phyloP scores from a whole-genome alignment of 805 yeast genomes.

The Nakazawaea holstii region DNA sequence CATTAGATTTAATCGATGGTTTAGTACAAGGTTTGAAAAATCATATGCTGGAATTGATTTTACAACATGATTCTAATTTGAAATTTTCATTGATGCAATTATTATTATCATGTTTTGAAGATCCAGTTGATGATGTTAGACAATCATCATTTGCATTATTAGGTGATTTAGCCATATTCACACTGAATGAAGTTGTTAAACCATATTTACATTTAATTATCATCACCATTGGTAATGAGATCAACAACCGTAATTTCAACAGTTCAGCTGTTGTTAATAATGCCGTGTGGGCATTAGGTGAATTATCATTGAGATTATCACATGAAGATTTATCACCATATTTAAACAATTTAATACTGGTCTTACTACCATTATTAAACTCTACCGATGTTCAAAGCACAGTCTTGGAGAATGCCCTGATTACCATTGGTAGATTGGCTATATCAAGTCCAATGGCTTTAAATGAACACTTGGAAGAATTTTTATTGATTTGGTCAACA shows the following conservation, averaged over 20 bases:
- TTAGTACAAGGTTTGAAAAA: slow-evolving; percentile 81
- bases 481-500: slow-evolving; percentile 65
- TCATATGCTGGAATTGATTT: slow-evolving; percentile 52
- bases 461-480: slow-evolving; percentile 52
- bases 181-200: slow-evolving; percentile 37
- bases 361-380: slow-evolving; percentile 56
- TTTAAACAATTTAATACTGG: slow-evolving; percentile 45
- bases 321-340: slow-evolving; percentile 44
- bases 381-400: slow-evolving; percentile 51
- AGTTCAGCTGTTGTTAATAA: slow-evolving; percentile 72
- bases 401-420: slow-evolving; percentile 81
- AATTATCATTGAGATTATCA: slow-evolving; percentile 60
- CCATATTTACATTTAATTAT: slow-evolving; percentile 50
- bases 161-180: slow-evolving; percentile 79
- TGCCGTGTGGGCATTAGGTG: slow-evolving; percentile 93
- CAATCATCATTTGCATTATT: slow-evolving; percentile 86
- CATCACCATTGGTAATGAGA: slow-evolving; percentile 64
- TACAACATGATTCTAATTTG: slow-evolving; percentile 20
- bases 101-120: slow-evolving; percentile 65
- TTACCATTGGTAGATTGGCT: slow-evolving; percentile 85
- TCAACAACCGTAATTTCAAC: slow-evolving; percentile 44
- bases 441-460: slow-evolving; percentile 52
- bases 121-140: slow-evolving; percentile 79
- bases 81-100: slow-evolving; percentile 47
- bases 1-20: slow-evolving; percentile 89